phyloP scores from a whole-genome alignment of 2,329 filamentous ascomycete species.

The Colletotrichum spaethianum region DNA sequence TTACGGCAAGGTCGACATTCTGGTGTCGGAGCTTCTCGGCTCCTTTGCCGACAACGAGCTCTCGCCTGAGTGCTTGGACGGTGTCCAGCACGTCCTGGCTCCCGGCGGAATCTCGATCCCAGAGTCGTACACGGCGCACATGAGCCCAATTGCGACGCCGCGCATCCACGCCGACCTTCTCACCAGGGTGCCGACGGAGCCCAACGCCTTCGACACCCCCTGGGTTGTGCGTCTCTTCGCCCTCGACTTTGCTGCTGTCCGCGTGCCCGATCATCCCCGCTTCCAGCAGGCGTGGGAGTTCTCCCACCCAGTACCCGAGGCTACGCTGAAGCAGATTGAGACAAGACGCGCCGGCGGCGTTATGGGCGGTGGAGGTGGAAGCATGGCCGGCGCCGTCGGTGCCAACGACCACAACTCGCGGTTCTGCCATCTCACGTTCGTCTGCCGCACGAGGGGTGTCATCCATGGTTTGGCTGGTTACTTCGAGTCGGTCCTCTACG shows the following conservation, averaged over 20 bases:
- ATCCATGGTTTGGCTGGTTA: slow-evolving; percentile 94
- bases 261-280: slow-evolving; percentile 68
- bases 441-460: slow-evolving; percentile 82
- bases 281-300: slow-evolving; percentile 88
- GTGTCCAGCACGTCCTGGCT: slow-evolving; percentile 90
- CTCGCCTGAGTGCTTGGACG: slow-evolving; percentile 95
- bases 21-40: slow-evolving; percentile 93
- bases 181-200: slow-evolving; percentile 71
- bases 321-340: slow-evolving; percentile 68
- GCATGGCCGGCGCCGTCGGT: slow-evolving; percentile 81
- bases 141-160: slow-evolving; percentile 92
- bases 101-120: slow-evolving; percentile 93
- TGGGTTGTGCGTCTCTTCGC: slow-evolving; percentile 96
- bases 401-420: slow-evolving; percentile 93
- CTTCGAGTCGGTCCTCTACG: slow-evolving; percentile 96
- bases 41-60: slow-evolving; percentile 98
- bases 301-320: slow-evolving; percentile 77
- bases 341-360: slow-evolving; percentile 74
- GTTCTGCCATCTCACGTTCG: slow-evolving; percentile 84
- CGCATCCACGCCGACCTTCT: slow-evolving; percentile 87
- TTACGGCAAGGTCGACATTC: slow-evolving; percentile 84
- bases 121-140: slow-evolving; percentile 90
- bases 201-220: slow-evolving; percentile 87
- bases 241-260: slow-evolving; percentile 81
- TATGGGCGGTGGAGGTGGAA: slow-evolving; percentile 77